Percentiles rank a stretch among this genome's conserved stretches.
Evolutionary conservation across 2,329 filamentous ascomycete species (phyloP).

Genomic region (Sporothrix curviconia): DNA sequence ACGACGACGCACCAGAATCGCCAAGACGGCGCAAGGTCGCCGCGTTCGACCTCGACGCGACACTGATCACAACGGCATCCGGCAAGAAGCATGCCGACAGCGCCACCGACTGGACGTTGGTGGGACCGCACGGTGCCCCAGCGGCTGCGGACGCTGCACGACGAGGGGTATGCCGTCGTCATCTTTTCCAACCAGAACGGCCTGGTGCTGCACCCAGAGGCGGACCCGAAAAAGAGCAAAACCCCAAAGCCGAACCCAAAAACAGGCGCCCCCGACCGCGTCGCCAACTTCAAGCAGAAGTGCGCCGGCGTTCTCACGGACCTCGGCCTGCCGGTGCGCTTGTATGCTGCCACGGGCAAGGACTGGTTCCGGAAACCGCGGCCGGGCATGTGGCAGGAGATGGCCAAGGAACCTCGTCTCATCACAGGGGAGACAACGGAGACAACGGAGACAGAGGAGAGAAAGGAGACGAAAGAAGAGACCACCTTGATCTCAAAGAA

Average conservation of each 20-base stretch:
- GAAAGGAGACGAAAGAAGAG: constrained; percentile 34
- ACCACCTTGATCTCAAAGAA: constrained; percentile 65
- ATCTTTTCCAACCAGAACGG: constrained; percentile 88
- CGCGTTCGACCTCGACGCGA: constrained; percentile 78
- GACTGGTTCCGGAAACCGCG: constrained; percentile 84
- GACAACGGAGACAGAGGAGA: not conserved
- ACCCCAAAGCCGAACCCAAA: constrained; percentile 46
- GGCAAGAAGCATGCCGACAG: constrained; percentile 70
- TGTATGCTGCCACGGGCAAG: constrained; percentile 81
- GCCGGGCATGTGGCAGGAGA: constrained; percentile 74
- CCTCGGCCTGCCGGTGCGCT: constrained; percentile 66
- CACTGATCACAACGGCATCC: constrained; percentile 71
- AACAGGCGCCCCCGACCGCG: constrained; percentile 54
- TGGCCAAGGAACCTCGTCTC: constrained; percentile 48
- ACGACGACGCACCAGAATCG: constrained; percentile 37
- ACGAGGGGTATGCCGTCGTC: constrained; percentile 51
- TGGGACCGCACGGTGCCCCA: constrained; percentile 69
- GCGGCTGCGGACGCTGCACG: constrained; percentile 59
- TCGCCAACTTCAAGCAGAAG: constrained; percentile 78
- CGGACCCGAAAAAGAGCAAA: constrained; percentile 18
- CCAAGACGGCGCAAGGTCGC: constrained; percentile 43
- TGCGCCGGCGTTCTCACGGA: constrained; percentile 60
- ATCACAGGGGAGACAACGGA: constrained; percentile 17
- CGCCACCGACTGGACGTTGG: constrained; percentile 86
- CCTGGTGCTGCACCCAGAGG: constrained; percentile 64